Evolutionary conservation across 2,329 filamentous ascomycete genomes (phyloP).

Genomic region (Pseudocercospora pini-densiflorae): DNA sequence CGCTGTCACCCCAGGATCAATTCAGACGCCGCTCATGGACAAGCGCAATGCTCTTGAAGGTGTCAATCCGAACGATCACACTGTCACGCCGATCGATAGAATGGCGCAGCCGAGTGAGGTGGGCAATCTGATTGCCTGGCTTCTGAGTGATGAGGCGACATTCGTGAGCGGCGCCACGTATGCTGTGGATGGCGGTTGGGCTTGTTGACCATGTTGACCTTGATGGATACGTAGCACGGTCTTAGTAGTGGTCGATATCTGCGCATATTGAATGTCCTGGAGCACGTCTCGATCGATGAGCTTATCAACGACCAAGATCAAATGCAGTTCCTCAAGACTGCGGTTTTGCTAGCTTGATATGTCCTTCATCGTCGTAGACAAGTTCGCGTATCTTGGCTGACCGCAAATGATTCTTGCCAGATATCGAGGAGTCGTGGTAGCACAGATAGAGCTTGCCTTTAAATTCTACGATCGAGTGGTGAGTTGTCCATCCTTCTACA

Average conservation of each 20-base stretch:
- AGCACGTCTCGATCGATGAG: background rate
- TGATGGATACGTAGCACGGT: background rate
- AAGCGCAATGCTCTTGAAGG: slow-evolving; percentile 37
- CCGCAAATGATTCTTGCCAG: slow-evolving; percentile 70
- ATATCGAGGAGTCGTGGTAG: slow-evolving; percentile 74
- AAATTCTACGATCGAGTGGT: slow-evolving; percentile 79
- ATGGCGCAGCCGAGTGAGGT: slow-evolving; percentile 31
- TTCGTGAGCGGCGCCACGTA: slow-evolving; percentile 55
- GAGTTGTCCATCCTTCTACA: slow-evolving; percentile 80
- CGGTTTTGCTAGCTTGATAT: slow-evolving; percentile 52
- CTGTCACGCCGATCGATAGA: slow-evolving; percentile 32
- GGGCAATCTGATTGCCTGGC: slow-evolving; percentile 48
- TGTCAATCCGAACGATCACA: slow-evolving; percentile 28
- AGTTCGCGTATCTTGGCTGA: slow-evolving; percentile 78
- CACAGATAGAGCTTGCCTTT: slow-evolving; percentile 74
- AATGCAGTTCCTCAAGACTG: slow-evolving; percentile 20
- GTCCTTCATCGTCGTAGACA: slow-evolving; percentile 69
- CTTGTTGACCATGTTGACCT: slow-evolving; percentile 20
- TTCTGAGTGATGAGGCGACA: slow-evolving; percentile 52
- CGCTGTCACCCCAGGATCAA: slow-evolving; percentile 36
- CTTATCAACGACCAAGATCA: background rate
- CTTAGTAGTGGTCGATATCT: background rate
- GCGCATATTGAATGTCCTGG: background rate
- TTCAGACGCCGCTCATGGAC: slow-evolving; percentile 36
- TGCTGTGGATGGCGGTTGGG: slow-evolving; percentile 52